These are phyloP conservation scores for Xylaria sp. DNA, from an alignment of 2,329 filamentous ascomycete genomes.

Conservation along the genomic window DNA sequence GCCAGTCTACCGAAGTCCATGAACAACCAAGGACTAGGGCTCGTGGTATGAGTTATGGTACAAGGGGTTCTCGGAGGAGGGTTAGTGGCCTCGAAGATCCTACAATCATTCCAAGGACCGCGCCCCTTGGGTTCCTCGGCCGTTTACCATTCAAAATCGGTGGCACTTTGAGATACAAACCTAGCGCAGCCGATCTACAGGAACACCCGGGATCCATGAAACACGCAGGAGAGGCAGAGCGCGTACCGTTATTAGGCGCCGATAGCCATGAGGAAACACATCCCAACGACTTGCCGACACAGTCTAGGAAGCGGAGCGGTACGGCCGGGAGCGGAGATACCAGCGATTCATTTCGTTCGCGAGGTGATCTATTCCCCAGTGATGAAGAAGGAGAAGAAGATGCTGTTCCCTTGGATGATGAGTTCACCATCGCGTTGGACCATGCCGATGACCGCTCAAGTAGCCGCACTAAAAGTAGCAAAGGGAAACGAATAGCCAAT, in stretches of 20 bases:
- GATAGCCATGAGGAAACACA: constrained; percentile 35
- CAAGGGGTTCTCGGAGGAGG: constrained; percentile 66
- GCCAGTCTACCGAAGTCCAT: constrained; percentile 41
- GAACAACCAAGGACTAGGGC: constrained; percentile 60
- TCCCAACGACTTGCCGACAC: constrained; percentile 47
- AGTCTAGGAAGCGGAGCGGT: constrained; percentile 74
- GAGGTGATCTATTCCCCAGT: constrained; percentile 91
- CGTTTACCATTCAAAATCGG: constrained; percentile 87
- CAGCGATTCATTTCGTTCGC: constrained; percentile 84
- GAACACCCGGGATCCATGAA: constrained; percentile 76
- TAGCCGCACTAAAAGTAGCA: constrained; percentile 69
- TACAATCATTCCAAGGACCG: constrained; percentile 89
- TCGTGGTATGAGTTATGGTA: constrained; percentile 90
- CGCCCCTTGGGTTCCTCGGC: constrained; percentile 85
- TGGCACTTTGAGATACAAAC: constrained; percentile 85
- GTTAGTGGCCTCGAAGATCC: constrained; percentile 73
- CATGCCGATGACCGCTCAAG: constrained; percentile 81
- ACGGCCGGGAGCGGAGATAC: constrained; percentile 85
- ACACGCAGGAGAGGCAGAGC: constrained; percentile 63
- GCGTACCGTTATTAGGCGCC: constrained; percentile 73
- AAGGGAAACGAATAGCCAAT: constrained; percentile 64
- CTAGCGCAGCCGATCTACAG: constrained; percentile 88
- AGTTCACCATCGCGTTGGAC: constrained; percentile 86
- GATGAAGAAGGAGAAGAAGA: constrained; percentile 89
- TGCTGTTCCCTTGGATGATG: constrained; percentile 90